Evolutionary conservation across 2,329 filamentous ascomycete genomes (phyloP), one percentile per base, ranked within the genome.

Genomic region (Hymenoscyphus repandus): DNA sequence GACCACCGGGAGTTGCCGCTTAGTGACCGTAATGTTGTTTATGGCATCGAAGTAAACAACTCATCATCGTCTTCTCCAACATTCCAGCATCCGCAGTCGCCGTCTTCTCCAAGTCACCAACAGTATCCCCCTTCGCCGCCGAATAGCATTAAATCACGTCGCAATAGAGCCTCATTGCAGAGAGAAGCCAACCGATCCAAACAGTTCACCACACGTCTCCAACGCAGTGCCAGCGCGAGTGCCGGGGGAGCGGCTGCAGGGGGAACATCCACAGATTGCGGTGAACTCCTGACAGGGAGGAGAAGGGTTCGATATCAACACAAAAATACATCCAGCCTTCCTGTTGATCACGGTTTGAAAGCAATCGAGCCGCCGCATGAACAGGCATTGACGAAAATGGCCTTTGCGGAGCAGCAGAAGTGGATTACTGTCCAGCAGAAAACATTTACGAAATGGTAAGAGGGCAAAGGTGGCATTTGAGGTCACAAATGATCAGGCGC

Each of bases 401-500:
- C 79, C 51, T 81, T 74, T 68, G 71, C 77, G 58, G 79, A 82
- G 67, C 79, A 85, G 70, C 79, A 84, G 69, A 75, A 77, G 68
- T 86, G 82, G 82, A 78, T 86, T 63, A 83, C 77, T 66, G 90
- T 96, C 72, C 92, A 97, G 76, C 87, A 97, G 71, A 99, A 97
- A 80, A 99, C 93, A 27, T 99, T 99, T 72, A 96, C 91, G 53
- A 99, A 97, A 88, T 99, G 93, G 86, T 88, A 56, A 22, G 59
- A 12, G 30, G 31, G 34, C 15, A 38, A 20, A 6, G 4, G 17
- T 27, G n/a, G 31, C 33, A 41, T 30, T 39, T 13, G 27, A 3
- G 39, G 55, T 30, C 53, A 38, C 44, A 36, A 31, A 15, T 18
- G 36, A 18, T 33, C 22, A 15, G 33, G 49, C 36, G 50, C 50